Percentiles rank a stretch among this genome's conserved stretches.
Evolutionary conservation across 805 yeast genomes (phyloP).

Genomic region (Saturnispora kantuleensis): DNA sequence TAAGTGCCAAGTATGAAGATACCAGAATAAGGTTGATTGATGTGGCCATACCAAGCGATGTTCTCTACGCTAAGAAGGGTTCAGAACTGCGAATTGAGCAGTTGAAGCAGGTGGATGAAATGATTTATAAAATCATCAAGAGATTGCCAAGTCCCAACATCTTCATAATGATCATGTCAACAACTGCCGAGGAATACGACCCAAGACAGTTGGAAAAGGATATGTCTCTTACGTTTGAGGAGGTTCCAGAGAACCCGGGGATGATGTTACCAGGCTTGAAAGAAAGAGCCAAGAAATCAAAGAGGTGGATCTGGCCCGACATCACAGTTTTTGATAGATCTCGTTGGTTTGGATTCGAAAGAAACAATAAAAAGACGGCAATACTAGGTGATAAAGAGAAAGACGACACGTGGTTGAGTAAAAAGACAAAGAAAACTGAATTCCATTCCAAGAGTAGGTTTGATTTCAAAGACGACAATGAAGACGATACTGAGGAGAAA

Average conservation of each 20-base stretch:
- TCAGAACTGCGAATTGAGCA: conserved; percentile 30
- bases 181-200: conserved; percentile 19
- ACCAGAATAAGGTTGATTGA: conserved; percentile 50
- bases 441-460: conserved; percentile 9
- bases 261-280: conserved; percentile 25
- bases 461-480: conserved; percentile 24
- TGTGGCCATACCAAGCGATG: conserved; percentile 39
- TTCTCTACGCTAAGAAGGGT: conserved; percentile 31
- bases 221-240: conserved; percentile 16
- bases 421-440: conserved; percentile 16
- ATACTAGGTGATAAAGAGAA: conserved; percentile 7
- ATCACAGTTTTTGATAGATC: conserved; percentile 40
- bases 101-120: conserved; percentile 22
- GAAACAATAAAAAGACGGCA: conserved; percentile 34
- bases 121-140: conserved; percentile 46
- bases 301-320: conserved; percentile 41
- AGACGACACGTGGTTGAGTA: conserved; percentile 26
- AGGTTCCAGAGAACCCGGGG: conserved; percentile 26
- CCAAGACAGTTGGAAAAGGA: conserved; percentile 11
- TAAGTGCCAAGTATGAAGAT: conserved; percentile 51
- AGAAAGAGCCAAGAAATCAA: conserved; percentile 22
- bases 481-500: neutral
- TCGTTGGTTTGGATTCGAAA: conserved; percentile 43
- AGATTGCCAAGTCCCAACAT: conserved; percentile 67
- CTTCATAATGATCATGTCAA: conserved; percentile 49